Base-by-base conservation (phyloP, 352 stramenopile genomes). In the Peronospora farinosa region DNA sequence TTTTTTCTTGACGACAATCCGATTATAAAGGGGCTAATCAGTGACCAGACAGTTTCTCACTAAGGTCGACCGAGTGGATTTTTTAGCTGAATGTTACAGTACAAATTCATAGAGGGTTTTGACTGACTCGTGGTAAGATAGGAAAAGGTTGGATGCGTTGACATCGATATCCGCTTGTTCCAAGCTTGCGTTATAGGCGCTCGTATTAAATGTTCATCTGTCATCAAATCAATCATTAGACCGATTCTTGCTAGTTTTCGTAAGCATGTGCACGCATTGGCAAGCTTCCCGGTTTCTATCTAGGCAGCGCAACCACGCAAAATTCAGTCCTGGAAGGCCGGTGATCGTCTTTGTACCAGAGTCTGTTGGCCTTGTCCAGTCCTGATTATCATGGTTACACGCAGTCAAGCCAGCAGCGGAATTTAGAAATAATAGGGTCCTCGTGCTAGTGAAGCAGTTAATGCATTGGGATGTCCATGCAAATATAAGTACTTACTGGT, bases 21-120 rank as follows among this genome's bases (percentile, higher is more conserved):
- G n/a, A 25, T 40, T 7, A 41, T 7, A 27, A 1, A 42, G 38
- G 46, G 23, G 7, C 9, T 11, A 39, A 11, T 15, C 19, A 25
- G 33, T 31, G 16, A 31, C 41, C 51, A 37, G 13, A 51, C 16
- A 32, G 12, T 15, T 0, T 12, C 17, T 61, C n/a, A 43, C 27
- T 47, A 56, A 13, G n/a, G n/a, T n/a, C n/a, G n/a, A 12, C 15
- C 17, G 27, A 30, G 47, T 40, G 33, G 40, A 56, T 61, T 55
- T 55, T 55, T 30, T 11, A 5, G 27, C 47, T 42, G 47, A 51
- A 47, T 51, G 41, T 57, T 30, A n/a, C 17, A 47, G 17, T 11
- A 61, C 16, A 2, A 0, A 47, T 47, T 56, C 23, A 13, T 37
- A 61, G 17, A 61, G 47, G 54, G 27, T 42, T 41, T 37, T 41